These are phyloP conservation scores for Ogataea nitratoaversa DNA, from an alignment of 805 yeast species.

Conservation along the genomic window DNA sequence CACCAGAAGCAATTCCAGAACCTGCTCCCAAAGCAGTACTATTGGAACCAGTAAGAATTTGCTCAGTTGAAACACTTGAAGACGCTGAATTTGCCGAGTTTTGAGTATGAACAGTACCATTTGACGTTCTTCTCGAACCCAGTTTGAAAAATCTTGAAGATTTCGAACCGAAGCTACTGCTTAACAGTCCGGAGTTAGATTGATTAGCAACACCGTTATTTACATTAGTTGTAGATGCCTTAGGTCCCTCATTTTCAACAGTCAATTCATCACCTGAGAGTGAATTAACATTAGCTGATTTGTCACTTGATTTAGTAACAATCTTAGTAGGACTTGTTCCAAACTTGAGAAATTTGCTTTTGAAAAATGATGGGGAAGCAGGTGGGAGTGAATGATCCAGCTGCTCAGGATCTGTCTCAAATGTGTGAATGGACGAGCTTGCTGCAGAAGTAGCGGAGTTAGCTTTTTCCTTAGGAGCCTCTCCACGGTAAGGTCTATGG, in stretches of 20 bases:
- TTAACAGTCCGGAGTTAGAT: slow-evolving; percentile 13
- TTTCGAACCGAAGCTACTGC: slow-evolving; percentile 24
- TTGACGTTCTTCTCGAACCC: slow-evolving; percentile 22
- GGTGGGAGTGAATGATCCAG: slow-evolving; percentile 32
- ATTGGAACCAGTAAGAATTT: not conserved
- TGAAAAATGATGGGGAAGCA: slow-evolving; percentile 36
- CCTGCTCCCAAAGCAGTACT: slow-evolving; percentile 1
- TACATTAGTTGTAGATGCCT: not conserved
- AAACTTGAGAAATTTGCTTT: slow-evolving; percentile 33
- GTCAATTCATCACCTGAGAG: slow-evolving; percentile 10
- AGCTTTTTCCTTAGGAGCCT: not conserved
- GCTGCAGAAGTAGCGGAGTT: slow-evolving; percentile 6
- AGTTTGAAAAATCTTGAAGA: slow-evolving; percentile 32
- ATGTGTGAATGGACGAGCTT: slow-evolving; percentile 21
- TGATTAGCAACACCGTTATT: not conserved
- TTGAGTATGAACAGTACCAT: slow-evolving; percentile 12
- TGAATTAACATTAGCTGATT: slow-evolving; percentile 8
- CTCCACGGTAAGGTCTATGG: slow-evolving; percentile 2
- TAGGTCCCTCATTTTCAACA: slow-evolving; percentile 8
- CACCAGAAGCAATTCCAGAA: not conserved
- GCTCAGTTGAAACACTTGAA: not conserved
- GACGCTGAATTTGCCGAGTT: slow-evolving; percentile 3
- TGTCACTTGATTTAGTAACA: slow-evolving; percentile 20
- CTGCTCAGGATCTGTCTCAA: slow-evolving; percentile 16
- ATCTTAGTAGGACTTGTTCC: slow-evolving; percentile 33